Evolutionary conservation across 176 grass and related monocot species (phyloP), one percentile per base, ranked within the genome.

Genomic region (Cenchrus purpureus): DNA sequence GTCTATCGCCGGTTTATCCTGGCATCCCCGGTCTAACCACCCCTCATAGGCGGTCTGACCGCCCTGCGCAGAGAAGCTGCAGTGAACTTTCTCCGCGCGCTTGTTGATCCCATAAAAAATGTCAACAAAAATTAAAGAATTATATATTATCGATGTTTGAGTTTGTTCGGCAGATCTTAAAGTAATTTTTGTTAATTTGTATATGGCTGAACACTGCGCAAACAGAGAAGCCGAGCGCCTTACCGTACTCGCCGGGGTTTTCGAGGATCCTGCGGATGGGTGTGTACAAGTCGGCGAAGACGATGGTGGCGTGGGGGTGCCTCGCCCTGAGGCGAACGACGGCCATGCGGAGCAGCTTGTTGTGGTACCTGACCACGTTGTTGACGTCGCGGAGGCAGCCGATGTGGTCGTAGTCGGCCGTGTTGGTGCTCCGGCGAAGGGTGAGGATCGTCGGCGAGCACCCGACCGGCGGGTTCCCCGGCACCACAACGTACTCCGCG

Each of bases 391-490:
- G 67, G 9, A 89, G 76, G 68, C 76, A 84, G 25, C 82, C 82
- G 6, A 68, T 5, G 42, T 0, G 11, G 42, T 85, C 76, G 25
- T 25, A 25, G 25, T 25, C 25, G 25, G 25, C 25, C 25, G 25
- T 25, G 25, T 25, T 25, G 25, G 59, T 2, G 48, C 68, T 79
- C 48, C 0, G 16, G 4, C 7, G 69, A 2, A 43, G 3, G 1
- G 61, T 68, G 2, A 68, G 82, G 0, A 67, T 8, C 0, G 76
- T 2, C 0, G 87, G 82, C 0, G 43, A 40, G 43, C 87, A 85
- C 44, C 87, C 87, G 3, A 4, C 80, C 25, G 82, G 82, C 0
- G 87, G 82, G 13, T 80, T 89, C n/a, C 82, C 87, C 0, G 87
- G 76, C 51, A 88, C 81, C 0, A 88, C 75, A 0, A 88, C 6